A percentile compares a stretch with the other conserved stretches of the same genome.
Evolutionary conservation across 2,329 filamentous ascomycete genomes (phyloP).

Genomic region (Epichloe gansuensis): DNA sequence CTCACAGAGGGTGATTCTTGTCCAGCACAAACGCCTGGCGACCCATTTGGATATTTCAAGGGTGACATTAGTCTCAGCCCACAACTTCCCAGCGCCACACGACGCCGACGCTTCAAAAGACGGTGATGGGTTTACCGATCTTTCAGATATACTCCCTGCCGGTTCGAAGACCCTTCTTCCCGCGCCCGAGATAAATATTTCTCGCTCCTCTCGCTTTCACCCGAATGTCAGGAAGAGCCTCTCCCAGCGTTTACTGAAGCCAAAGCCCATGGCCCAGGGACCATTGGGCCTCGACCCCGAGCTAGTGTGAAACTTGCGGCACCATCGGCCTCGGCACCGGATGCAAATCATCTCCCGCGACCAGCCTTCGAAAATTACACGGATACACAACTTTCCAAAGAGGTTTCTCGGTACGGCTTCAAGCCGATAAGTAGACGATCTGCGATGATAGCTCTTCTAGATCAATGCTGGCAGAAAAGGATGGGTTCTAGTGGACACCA

Average conservation of each 20-base stretch:
- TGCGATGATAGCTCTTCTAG: slow-evolving; percentile 57
- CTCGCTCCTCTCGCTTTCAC: not conserved
- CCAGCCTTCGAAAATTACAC: slow-evolving; percentile 52
- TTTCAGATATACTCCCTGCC: slow-evolving; percentile 15
- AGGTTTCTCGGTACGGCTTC: slow-evolving; percentile 56
- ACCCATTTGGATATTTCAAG: slow-evolving; percentile 28
- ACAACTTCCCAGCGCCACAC: not conserved
- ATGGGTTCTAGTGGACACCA: slow-evolving; percentile 16
- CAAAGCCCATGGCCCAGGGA: not conserved
- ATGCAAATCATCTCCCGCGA: slow-evolving; percentile 9
- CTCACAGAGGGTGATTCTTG: slow-evolving; percentile 33
- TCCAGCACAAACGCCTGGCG: slow-evolving; percentile 12
- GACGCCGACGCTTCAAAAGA: not conserved
- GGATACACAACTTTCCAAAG: slow-evolving; percentile 48
- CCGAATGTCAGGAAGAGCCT: not conserved
- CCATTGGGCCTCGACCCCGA: not conserved
- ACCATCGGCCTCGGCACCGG: not conserved
- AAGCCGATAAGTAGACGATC: slow-evolving; percentile 57
- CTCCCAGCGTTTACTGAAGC: not conserved
- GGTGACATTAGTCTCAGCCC: slow-evolving; percentile 4
- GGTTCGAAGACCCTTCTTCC: not conserved
- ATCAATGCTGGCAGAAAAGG: slow-evolving; percentile 60
- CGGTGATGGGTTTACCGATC: slow-evolving; percentile 12
- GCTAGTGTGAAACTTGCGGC: not conserved
- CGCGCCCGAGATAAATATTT: not conserved